phyloP scores from a whole-genome alignment of 2,329 filamentous ascomycete genomes.

The Myriosclerotinia scirpicola region DNA sequence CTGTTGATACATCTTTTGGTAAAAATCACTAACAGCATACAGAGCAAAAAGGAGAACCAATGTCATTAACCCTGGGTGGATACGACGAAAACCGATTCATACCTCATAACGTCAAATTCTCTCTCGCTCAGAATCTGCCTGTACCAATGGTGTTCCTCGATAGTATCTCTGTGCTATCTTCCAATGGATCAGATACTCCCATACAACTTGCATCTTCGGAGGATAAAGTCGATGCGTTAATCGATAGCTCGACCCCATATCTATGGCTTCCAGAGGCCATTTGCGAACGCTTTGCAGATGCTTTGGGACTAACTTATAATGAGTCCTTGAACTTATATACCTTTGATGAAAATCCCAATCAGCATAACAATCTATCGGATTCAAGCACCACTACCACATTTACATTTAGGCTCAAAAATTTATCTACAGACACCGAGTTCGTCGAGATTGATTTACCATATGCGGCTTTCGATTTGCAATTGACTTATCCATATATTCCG shows the following conservation, averaged over 20 bases:
- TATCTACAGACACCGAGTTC: conserved; percentile 46
- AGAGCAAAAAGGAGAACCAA: conserved; percentile 48
- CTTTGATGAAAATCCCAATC: conserved; percentile 56
- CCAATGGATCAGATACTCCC: conserved; percentile 47
- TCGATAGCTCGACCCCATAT: conserved; percentile 65
- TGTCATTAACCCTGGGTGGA: conserved; percentile 67
- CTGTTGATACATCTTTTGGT: background rate
- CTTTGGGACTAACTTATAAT: conserved; percentile 66
- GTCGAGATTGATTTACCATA: conserved; percentile 41
- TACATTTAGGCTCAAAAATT: conserved; percentile 49
- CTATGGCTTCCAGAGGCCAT: conserved; percentile 61
- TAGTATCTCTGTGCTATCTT: conserved; percentile 33
- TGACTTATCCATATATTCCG: conserved; percentile 39
- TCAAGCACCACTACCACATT: conserved; percentile 57
- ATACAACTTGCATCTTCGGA: conserved; percentile 29
- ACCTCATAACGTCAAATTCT: conserved; percentile 60
- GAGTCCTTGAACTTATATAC: conserved; percentile 63
- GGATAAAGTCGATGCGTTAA: conserved; percentile 39
- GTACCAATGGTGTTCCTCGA: conserved; percentile 43
- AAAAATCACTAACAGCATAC: conserved; percentile 36
- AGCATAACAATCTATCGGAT: conserved; percentile 47
- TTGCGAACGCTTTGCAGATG: conserved; percentile 63
- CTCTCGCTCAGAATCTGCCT: conserved; percentile 48
- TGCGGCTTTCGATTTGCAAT: conserved; percentile 39
- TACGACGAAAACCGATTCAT: conserved; percentile 65